phyloP scores from a whole-genome alignment of 2,329 filamentous ascomycete species.

The Calonectria pauciramosa region DNA sequence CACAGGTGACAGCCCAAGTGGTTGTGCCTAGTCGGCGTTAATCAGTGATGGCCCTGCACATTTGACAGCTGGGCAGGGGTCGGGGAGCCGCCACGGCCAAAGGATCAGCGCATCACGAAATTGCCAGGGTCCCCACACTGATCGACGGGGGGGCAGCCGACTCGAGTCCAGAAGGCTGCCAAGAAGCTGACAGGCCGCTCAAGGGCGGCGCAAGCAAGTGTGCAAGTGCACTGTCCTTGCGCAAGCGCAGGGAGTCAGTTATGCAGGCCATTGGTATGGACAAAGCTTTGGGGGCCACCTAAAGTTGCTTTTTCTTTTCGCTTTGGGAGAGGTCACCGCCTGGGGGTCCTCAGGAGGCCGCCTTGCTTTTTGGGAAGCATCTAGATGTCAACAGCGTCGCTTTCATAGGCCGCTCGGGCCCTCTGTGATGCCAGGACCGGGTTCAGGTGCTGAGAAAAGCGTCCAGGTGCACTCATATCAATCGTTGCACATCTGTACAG shows the following conservation, averaged over 20 bases:
- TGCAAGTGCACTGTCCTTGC: constrained; percentile 11
- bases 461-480: not conserved
- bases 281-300: constrained; percentile 35
- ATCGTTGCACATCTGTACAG: not conserved
- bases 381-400: constrained; percentile 17
- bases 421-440: constrained; percentile 4
- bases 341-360: constrained; percentile 4
- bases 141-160: constrained; percentile 27
- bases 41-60: constrained; percentile 29
- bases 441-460: not conserved
- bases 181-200: constrained; percentile 23
- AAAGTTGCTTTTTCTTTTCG: constrained; percentile 38
- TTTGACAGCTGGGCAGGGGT: constrained; percentile 39
- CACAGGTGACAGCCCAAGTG: constrained; percentile 18
- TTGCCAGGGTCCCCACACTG: constrained; percentile 38
- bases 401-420: constrained; percentile 15
- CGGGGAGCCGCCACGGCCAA: constrained; percentile 18
- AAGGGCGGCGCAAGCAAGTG: not conserved
- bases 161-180: constrained; percentile 15
- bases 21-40: constrained; percentile 30
- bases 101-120: constrained; percentile 39
- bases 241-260: constrained; percentile 19
- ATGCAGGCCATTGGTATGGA: constrained; percentile 38
- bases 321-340: not conserved
- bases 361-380: constrained; percentile 37